Base-by-base conservation (phyloP, 495 filamentous ascomycete species). In the Venustampulla echinocandica region DNA sequence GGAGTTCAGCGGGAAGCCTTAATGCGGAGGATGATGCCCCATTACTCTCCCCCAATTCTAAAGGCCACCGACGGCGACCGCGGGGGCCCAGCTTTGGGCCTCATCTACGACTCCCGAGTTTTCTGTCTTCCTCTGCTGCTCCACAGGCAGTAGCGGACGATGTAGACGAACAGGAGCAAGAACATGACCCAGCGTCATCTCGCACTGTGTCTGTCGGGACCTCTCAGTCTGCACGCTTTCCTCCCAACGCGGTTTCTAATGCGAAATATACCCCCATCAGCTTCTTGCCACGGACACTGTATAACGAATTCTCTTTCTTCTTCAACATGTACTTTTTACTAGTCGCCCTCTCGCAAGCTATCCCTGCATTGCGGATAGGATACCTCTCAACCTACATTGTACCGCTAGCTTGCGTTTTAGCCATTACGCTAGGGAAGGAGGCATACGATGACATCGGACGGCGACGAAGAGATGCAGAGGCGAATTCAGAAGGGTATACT, bases 241-340 rank as follows among this genome's bases (percentile, higher is more conserved):
- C 85, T n/a, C 75, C 80, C 13, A 99, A 99, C 60, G 75, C 84
- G 22, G 76, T 99, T 33, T 95, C 89, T 15, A 96, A 99, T 66
- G 90, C 93, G 33, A 96, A 96, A 76, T 99, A 96, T 60, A 95
- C 90, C n/a, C 78, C 87, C 0, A 86, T 87, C 73, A 92, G 82
- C 49, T 99, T 99, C 64, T 74, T 99, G 2, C 93, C 93, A 3
- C 73, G 87, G 19, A 97, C 93, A 0, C 70, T 97, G 10, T 99
- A 94, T 62, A 95, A 97, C 68, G 93, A 99, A 56, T 99, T 99
- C 60, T 95, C 88, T 36, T 97, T 97, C 68, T 99, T 99, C 66
- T 95, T 97, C 74, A 99, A 99, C 71, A 81, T 96, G 59, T 99
- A 99, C 58, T 99, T 97, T 63, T 74, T 99, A 6, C 74, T 97